Conservation (phyloP, 139 green algal species). For the Coelastrella sp. region DNA sequence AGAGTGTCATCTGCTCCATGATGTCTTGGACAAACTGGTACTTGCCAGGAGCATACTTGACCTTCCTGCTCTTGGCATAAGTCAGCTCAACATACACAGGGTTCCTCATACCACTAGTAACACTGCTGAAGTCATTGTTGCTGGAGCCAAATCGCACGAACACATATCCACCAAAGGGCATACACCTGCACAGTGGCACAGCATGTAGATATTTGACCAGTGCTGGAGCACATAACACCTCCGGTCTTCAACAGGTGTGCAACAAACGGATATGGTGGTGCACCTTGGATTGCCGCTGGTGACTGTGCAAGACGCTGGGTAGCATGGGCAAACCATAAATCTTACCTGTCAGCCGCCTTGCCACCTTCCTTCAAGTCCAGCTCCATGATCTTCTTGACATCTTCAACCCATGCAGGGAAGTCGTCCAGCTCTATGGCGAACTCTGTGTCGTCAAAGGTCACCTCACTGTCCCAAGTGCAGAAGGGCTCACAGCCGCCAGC, state of each 20-base stretch:
- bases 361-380: conserved; percentile 13
- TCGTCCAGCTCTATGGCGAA: conserved; percentile 42
- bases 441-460: conserved; percentile 41
- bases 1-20: conserved; percentile 39
- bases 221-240: no score
- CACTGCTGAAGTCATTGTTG: conserved; percentile 20
- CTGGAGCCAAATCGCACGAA: conserved; percentile 40
- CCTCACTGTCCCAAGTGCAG: conserved; percentile 33
- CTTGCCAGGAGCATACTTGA: neutral
- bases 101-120: conserved; percentile 30
- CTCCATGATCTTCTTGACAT: conserved; percentile 25
- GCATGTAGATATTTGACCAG: no score
- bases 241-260: no score
- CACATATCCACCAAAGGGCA: conserved; percentile 27
- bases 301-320: no score
- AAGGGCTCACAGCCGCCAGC: conserved; percentile 35
- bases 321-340: neutral
- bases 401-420: conserved; percentile 36
- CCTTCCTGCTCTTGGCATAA: neutral
- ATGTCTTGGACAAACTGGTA: conserved; percentile 23
- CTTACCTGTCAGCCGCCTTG: conserved; percentile 24
- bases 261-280: no score
- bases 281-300: no score
- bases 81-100: conserved; percentile 42
- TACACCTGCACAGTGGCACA: conserved; percentile 12